These are phyloP conservation scores for Colletotrichum gloeosporioides DNA, from an alignment of 2,329 filamentous ascomycete genomes.

Conservation along the genomic window DNA sequence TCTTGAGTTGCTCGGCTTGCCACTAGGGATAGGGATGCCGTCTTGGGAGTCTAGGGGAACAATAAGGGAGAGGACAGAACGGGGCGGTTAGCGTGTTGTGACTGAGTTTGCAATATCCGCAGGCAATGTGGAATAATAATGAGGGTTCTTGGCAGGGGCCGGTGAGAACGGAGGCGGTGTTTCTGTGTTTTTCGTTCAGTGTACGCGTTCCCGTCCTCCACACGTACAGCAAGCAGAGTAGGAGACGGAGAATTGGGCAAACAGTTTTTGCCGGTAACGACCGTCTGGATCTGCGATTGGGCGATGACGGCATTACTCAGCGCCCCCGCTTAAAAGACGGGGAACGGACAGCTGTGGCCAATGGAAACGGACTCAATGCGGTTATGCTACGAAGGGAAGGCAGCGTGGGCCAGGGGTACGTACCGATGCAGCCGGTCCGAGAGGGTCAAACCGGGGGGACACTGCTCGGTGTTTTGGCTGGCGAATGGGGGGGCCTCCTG, in stretches of 20 bases:
- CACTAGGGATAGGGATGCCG: background rate
- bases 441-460: background rate
- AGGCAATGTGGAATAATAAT: background rate
- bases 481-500: background rate
- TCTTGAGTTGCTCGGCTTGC: background rate
- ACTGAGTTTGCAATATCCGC: background rate
- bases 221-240: background rate
- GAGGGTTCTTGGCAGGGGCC: conserved; percentile 5
- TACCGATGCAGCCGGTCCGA: background rate
- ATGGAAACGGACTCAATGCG: conserved; percentile 6
- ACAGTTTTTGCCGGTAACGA: background rate
- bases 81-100: background rate
- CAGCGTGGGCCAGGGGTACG: background rate
- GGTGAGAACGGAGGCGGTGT: background rate
- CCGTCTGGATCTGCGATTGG: too few species aligned
- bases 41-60: background rate
- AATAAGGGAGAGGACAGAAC: background rate
- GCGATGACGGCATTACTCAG: background rate
- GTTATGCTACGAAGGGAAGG: background rate
- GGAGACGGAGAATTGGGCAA: background rate
- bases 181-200: background rate
- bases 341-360: background rate
- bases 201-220: background rate
- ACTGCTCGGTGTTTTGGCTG: background rate
- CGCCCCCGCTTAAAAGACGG: background rate